These are phyloP conservation scores for Trichoderma parareesei DNA, from an alignment of 495 filamentous ascomycete species.

Conservation along the genomic window DNA sequence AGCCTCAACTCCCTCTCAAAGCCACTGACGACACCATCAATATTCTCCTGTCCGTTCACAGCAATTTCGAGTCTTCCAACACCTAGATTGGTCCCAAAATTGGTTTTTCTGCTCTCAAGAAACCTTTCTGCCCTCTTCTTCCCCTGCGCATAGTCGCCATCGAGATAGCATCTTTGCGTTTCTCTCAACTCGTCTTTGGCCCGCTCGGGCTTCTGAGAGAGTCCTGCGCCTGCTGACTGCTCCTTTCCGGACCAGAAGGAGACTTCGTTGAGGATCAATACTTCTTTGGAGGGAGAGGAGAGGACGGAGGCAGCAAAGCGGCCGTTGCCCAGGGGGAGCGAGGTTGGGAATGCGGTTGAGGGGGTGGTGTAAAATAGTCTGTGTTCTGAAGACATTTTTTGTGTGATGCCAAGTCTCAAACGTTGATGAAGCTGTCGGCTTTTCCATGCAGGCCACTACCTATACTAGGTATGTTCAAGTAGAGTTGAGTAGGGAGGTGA, in stretches of 20 bases:
- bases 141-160: constrained; percentile 12
- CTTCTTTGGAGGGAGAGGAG: constrained; percentile 12
- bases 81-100: constrained; percentile 16
- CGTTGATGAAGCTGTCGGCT: neutral
- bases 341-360: constrained; percentile 8
- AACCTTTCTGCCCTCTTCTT: constrained; percentile 14
- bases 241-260: constrained; percentile 16
- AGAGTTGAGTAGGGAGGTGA: neutral
- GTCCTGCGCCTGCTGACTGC: neutral
- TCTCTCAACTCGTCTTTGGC: constrained; percentile 13
- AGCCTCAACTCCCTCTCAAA: constrained; percentile 13
- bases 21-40: neutral
- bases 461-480: too few species aligned
- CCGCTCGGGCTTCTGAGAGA: neutral
- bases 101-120: constrained; percentile 13
- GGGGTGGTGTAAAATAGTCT: constrained; percentile 11
- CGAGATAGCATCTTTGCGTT: constrained; percentile 13
- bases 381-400: constrained; percentile 12
- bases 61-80: constrained; percentile 15
- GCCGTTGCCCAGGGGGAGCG: constrained; percentile 15
- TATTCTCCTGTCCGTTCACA: neutral
- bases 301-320: constrained; percentile 15
- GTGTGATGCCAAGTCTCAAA: constrained; percentile 8
- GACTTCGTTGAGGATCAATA: constrained; percentile 14
- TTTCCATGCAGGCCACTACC: too few species aligned